These are phyloP conservation scores for Ceratocystis cubensis DNA, from an alignment of 2,329 filamentous ascomycete genomes.

Conservation along the genomic window DNA sequence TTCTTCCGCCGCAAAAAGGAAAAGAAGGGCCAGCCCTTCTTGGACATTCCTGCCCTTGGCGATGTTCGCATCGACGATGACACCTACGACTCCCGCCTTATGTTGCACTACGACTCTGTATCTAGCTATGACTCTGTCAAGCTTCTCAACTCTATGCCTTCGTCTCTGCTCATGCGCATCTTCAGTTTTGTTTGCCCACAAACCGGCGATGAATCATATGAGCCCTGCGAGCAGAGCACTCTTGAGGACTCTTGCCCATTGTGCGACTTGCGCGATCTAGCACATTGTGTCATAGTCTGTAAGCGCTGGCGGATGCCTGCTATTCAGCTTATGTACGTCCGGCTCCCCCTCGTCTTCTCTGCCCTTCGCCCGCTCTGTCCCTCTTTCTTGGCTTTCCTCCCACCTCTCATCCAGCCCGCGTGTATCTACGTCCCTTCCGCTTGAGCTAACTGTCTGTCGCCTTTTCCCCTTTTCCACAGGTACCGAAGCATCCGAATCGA, in stretches of 20 bases:
- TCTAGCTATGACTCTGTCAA: constrained; percentile 33
- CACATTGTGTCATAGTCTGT: constrained; percentile 63
- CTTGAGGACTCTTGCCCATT: constrained; percentile 77
- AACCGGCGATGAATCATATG: constrained; percentile 60
- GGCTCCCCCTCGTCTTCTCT: neutral
- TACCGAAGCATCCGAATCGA: constrained; percentile 89
- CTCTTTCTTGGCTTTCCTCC: neutral
- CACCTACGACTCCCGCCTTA: constrained; percentile 12
- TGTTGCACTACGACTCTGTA: constrained; percentile 26
- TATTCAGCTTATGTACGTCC: constrained; percentile 47
- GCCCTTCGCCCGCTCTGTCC: neutral
- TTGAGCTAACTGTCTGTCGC: neutral
- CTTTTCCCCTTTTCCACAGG: constrained; percentile 33
- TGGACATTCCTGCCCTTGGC: constrained; percentile 24
- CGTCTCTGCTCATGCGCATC: constrained; percentile 60
- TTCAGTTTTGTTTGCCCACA: constrained; percentile 79
- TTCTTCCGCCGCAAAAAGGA: constrained; percentile 29
- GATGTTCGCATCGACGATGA: constrained; percentile 19
- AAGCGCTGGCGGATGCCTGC: constrained; percentile 53
- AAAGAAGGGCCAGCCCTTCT: constrained; percentile 25
- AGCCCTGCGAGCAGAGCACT: constrained; percentile 69
- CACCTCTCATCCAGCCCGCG: neutral
- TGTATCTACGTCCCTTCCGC: too few relatives aligned
- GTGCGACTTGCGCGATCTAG: constrained; percentile 80
- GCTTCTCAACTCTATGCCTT: constrained; percentile 46